Evolutionary conservation across 2,329 filamentous ascomycete genomes (phyloP), one percentile per base, ranked within the genome.

Genomic region (Sclerotinia nivalis): DNA sequence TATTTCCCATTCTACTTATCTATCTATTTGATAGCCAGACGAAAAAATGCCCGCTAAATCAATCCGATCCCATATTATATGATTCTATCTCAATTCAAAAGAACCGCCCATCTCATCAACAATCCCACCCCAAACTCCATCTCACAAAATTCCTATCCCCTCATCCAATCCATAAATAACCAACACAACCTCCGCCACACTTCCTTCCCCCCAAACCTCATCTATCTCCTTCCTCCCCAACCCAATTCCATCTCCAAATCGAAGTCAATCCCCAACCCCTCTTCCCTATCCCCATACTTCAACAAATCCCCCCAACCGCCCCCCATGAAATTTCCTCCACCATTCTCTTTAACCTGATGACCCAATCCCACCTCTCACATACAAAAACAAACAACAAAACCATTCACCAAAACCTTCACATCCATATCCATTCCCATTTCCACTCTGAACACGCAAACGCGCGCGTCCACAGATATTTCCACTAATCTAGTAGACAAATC

Each of bases 71-170:
- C 4, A 31, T 31, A 4, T n/a, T 31, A 31, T 31, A 31, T 31
- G 31, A 31, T 31, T 31, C 31, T 31, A 31, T 31, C 31, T 31
- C 31, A 31, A 31, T 31, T 2, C 31, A 31, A 31, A 31, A 31
- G 31, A 31, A 31, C 4, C 31, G 31, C 31, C 31, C 31, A 3
- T 31, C 31, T 31, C 31, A 31, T 31, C 31, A 31, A 2, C 2
- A 31, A 31, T 13, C 8, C 7, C 52, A 3, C 15, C 15, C n/a
- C n/a, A n/a, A n/a, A 55, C 28, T 15, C 52, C 54, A n/a, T 49
- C 50, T 66, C 62, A 66, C 49, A n/a, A 66, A 55, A 66, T 28
- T 15, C 62, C 49, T 28, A 49, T 66, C 49, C 49, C 62, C 47
- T 54, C 49, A 54, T 55, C 62, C 22, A 66, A 55, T 22, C 62